phyloP scores from a whole-genome alignment of 768 basidiomycete species.

The Ramaria rubella region DNA sequence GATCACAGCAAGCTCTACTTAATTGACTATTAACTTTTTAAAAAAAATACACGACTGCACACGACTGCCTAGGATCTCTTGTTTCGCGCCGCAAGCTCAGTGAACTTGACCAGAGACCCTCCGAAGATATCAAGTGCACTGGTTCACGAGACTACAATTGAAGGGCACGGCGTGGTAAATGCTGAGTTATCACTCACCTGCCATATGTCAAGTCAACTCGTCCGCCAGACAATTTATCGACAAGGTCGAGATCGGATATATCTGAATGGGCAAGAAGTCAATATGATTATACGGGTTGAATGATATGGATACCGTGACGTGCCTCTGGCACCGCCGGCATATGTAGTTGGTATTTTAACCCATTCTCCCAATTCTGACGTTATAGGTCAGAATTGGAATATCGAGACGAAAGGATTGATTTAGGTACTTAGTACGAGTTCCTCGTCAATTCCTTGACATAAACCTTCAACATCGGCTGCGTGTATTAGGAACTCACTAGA shows the following conservation, averaged over 20 bases:
- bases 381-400: conserved; percentile 12
- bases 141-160: background rate
- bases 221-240: conserved; percentile 73
- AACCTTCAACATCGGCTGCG: conserved; percentile 97
- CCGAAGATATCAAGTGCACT: conserved; percentile 15
- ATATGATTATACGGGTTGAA: background rate
- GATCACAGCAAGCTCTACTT: too few relatives aligned
- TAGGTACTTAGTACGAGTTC: conserved; percentile 71
- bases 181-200: conserved; percentile 38
- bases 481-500: conserved; percentile 88
- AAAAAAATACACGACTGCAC: background rate
- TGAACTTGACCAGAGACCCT: conserved; percentile 12
- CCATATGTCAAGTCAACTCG: conserved; percentile 85
- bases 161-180: background rate
- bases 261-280: conserved; percentile 36
- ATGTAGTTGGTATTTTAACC: conserved; percentile 88
- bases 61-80: background rate
- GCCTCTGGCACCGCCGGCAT: conserved; percentile 96
- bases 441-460: conserved; percentile 94
- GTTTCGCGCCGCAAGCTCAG: conserved; percentile 9
- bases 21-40: background rate
- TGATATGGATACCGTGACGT: conserved; percentile 13
- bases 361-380: conserved; percentile 78
- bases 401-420: background rate
- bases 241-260: conserved; percentile 72